Evolutionary conservation across 768 basidiomycete species (phyloP), one percentile per base, ranked within the genome.

Genomic region (Candolleomyces efflorescens): DNA sequence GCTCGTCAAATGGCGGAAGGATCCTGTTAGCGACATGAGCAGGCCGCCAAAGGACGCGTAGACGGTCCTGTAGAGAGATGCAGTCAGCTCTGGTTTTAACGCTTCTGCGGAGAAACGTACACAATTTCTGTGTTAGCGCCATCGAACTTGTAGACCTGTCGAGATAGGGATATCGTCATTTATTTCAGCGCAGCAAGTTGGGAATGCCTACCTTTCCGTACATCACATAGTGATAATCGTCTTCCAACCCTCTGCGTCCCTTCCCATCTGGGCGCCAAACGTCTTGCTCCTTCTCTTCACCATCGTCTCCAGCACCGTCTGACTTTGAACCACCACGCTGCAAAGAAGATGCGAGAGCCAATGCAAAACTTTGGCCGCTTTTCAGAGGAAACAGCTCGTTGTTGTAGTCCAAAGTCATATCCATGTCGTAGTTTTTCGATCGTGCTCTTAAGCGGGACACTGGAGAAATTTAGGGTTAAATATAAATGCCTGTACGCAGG

Each of bases 171-270:
- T 26, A 26, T 11, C 20, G 17, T 2, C 44, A 32, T 32, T 32
- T 38, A 44, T 39, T 53, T 58, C 32, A 36, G 53, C 32, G 23
- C 39, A 38, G n/a, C 10, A 44, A 12, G 7, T 32, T 7, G 10
- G 44, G 37, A 44, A 39, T 22, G 64, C 79, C 58, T 62, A 95
- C 94, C 86, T 95, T 98, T 32, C 96, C 96, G 70, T 92, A 94
- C 94, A 98, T 98, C 63, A 99, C 96, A 77, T 98, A 99, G 67
- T 98, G 95, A 67, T 94, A 99, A 63, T 98, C 94, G 58, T 94
- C 90, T 62, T 98, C 96, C 24, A 99, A 70, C 11, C 87, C 95
- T 68, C 82, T 80, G 63, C 79, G 81, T 13, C 83, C 92, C 72
- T 87, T 94, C 38, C 87, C 87, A 67, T 92, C 91, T 52, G 92